Evolutionary conservation across 2,329 filamentous ascomycete genomes (phyloP), one percentile per base, ranked within the genome.

Genomic region (Venturia asperata): DNA sequence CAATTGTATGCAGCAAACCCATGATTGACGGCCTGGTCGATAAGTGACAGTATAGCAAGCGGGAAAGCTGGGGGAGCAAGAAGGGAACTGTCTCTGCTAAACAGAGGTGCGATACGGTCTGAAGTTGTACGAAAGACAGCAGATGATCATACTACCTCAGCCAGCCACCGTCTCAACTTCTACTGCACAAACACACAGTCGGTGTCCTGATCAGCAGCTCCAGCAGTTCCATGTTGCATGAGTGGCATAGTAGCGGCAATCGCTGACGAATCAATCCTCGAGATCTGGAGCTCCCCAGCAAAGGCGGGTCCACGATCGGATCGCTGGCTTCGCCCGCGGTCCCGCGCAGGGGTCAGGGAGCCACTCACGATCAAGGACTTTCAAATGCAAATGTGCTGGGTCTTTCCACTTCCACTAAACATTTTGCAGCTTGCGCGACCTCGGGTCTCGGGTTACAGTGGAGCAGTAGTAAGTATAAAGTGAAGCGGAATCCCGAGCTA

Each of bases 1-100:
- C 68, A 55, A 70, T 43, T 56, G 67, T 68, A n/a, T 68, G 66
- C n/a, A 43, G 24, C 30, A 70, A 5, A 13, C 63, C 67, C 68
- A 71, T 70, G 52, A 37, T 58, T 58, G 24, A 34, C 37, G 19
- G 24, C 52, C 52, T 37, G 19, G 27, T 4, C 27, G 49, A 17
- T 30, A n/a, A 19, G n/a, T n/a, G n/a, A n/a, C 15, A 17, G 11
- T 15, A 30, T 24, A 9, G 6, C 30, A 11, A 30, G 24, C 24
- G 34, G 24, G 24, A 55, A 15, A 55, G 24, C 17, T 15, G 27
- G 3, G 30, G 17, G 27, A 39, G 37, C 30, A 37, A 27, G 30
- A 58, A 21, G 30, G 6, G 52, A 3, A 19, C 27, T 9, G 19
- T n/a, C 19, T 37, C 19, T 9, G 6, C 15, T 10, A 10, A n/a